phyloP scores from a whole-genome alignment of 2,329 filamentous ascomycete species.

The Paraconiothyrium brasiliense region DNA sequence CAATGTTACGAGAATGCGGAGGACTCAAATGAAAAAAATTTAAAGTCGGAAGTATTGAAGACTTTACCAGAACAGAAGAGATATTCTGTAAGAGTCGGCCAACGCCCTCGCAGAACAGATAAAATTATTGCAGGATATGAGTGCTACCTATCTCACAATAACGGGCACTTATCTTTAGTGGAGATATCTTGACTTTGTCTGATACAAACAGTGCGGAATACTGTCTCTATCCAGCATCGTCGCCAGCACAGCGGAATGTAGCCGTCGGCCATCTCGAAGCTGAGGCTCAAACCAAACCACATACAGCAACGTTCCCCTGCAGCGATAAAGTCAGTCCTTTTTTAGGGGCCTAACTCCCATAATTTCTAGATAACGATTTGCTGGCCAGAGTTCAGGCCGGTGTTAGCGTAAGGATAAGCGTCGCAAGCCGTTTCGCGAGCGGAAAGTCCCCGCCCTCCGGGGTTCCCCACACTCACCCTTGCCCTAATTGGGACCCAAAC shows the following conservation, averaged over 20 bases:
- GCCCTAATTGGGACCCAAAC: neutral
- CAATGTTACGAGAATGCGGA: too few relatives aligned
- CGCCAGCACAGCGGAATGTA: conserved; percentile 2
- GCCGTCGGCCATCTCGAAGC: neutral
- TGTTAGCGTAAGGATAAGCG: neutral
- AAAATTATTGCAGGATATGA: too few relatives aligned
- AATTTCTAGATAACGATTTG: neutral
- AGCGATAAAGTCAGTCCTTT: neutral
- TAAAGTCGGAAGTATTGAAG: too few relatives aligned
- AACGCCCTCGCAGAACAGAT: too few relatives aligned
- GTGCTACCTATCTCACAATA: too few relatives aligned
- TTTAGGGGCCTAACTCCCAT: neutral
- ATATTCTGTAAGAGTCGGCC: too few relatives aligned
- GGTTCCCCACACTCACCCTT: conserved; percentile 6
- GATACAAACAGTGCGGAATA: neutral
- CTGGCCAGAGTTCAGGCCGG: neutral
- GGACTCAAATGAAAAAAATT: too few relatives aligned
- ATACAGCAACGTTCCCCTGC: neutral
- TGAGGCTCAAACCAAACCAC: neutral
- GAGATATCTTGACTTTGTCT: neutral
- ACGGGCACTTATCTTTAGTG: too few relatives aligned
- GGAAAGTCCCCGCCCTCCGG: conserved; percentile 1
- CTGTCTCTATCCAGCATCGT: neutral
- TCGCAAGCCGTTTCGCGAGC: neutral
- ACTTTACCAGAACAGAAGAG: too few relatives aligned